Percentiles rank a stretch among this genome's conserved stretches.
Evolutionary conservation across 495 filamentous ascomycete genomes (phyloP).

Genomic region (Amphirosellinia nigrospora): DNA sequence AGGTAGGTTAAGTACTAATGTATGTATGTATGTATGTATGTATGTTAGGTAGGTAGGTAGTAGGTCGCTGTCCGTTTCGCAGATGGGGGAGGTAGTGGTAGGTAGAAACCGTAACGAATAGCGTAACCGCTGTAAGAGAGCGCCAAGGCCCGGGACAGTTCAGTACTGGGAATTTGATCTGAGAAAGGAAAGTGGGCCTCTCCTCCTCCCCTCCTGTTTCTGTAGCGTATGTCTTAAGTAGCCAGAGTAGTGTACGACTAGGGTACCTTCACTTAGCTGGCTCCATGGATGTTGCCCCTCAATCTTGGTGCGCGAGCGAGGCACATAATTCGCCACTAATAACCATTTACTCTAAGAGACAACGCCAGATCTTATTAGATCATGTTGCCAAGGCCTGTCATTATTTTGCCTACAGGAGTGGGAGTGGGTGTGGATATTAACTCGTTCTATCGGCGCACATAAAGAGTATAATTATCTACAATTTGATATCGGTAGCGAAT

Average conservation of each 20-base stretch:
- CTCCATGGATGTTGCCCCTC: conserved; percentile 23
- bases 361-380: conserved; percentile 3
- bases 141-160: not conserved
- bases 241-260: not conserved
- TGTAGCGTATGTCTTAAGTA: too few species aligned
- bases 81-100: not conserved
- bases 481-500: not conserved
- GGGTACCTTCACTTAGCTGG: conserved; percentile 2
- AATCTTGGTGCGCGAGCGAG: conserved; percentile 2
- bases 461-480: not conserved
- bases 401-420: not conserved
- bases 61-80: not conserved
- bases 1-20: too few species aligned
- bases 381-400: not conserved
- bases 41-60: not conserved
- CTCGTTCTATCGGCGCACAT: not conserved
- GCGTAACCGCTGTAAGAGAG: not conserved
- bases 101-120: not conserved
- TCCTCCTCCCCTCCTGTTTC: not conserved
- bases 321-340: conserved; percentile 5
- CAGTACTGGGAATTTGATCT: conserved; percentile 15
- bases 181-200: not conserved
- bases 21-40: not conserved
- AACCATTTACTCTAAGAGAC: not conserved
- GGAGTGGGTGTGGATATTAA: not conserved